A percentile compares a stretch with the other conserved stretches of the same genome.
Evolutionary conservation across 192 early-diverging fungal genomes (phyloP).

Genomic region (Coemansia sp.): DNA sequence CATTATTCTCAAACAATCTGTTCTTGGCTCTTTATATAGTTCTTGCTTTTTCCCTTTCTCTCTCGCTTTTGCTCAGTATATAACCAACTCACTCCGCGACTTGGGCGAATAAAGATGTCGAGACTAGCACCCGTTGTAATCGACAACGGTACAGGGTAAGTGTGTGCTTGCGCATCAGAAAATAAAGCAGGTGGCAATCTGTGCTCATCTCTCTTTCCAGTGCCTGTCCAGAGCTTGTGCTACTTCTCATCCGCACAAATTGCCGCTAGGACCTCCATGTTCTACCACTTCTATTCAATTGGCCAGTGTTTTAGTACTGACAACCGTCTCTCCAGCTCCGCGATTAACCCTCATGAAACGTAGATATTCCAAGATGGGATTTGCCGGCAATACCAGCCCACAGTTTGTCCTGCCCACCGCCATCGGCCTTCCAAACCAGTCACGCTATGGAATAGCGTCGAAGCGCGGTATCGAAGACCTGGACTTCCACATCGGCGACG

Average conservation of each 20-base stretch:
- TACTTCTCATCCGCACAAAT: too few species aligned
- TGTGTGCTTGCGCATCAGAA: neutral
- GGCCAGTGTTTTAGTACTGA: neutral
- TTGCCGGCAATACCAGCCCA: conserved; percentile 94
- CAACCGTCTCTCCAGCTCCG: neutral
- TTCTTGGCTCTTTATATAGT: too few species aligned
- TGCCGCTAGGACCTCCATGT: too few species aligned
- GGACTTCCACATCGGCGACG: conserved; percentile 97
- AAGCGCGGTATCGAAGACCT: conserved; percentile 98
- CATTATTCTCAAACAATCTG: too few species aligned
- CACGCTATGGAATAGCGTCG: conserved; percentile 75
- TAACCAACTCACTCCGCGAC: neutral
- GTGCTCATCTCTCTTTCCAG: neutral
- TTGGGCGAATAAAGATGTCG: conserved; percentile 26
- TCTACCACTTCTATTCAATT: neutral
- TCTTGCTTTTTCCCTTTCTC: neutral
- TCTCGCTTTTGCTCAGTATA: neutral
- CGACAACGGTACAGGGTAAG: conserved; percentile 97
- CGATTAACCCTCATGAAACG: neutral
- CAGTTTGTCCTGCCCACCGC: conserved; percentile 96
- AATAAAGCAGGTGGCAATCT: neutral
- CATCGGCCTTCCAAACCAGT: conserved; percentile 66
- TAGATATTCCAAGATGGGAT: conserved; percentile 95
- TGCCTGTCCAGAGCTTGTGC: neutral
- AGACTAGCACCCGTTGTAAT: conserved; percentile 82